Evolutionary conservation across 805 yeast species (phyloP).

Genomic region (Isabelozyma gotoi): DNA sequence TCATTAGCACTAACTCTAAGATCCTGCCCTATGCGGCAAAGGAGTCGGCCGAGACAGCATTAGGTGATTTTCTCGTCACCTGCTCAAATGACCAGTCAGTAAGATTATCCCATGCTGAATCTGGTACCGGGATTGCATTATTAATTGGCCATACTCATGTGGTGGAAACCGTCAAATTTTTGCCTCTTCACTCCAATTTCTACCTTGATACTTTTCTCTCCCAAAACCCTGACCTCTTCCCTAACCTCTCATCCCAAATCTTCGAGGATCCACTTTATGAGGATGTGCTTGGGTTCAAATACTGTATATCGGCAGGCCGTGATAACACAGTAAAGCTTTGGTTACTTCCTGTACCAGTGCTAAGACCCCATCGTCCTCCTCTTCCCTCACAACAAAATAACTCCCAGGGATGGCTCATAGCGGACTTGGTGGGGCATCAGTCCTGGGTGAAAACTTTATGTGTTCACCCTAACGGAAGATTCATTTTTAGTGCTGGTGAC

Average conservation of each 20-base stretch:
- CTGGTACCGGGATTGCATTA: slow-evolving; percentile 66
- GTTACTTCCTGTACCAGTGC: slow-evolving; percentile 67
- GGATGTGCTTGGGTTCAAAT: slow-evolving; percentile 55
- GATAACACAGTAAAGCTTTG: slow-evolving; percentile 75
- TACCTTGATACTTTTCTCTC: slow-evolving; percentile 47
- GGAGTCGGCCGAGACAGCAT: slow-evolving; percentile 7
- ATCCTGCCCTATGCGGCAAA: slow-evolving; percentile 9
- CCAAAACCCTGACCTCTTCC: slow-evolving; percentile 27
- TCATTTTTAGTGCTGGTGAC: slow-evolving; percentile 71
- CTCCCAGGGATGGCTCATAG: slow-evolving; percentile 59
- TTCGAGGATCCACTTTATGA: slow-evolving; percentile 23
- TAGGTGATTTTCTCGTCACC: slow-evolving; percentile 61
- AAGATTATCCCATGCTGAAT: slow-evolving; percentile 61
- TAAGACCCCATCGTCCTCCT: slow-evolving; percentile 55
- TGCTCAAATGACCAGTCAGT: slow-evolving; percentile 80
- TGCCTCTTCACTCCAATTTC: slow-evolving; percentile 53
- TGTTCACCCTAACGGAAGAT: slow-evolving; percentile 75
- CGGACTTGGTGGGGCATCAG: slow-evolving; percentile 68
- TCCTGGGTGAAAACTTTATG: slow-evolving; percentile 79
- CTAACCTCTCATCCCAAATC: slow-evolving; percentile 31
- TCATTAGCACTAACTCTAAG: slow-evolving; percentile 16
- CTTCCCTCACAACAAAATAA: slow-evolving; percentile 50
- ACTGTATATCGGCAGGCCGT: slow-evolving; percentile 76
- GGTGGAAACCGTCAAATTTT: slow-evolving; percentile 67
- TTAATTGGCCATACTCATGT: slow-evolving; percentile 83